Evolutionary conservation across 1,139 yeast species (phyloP).

Genomic region (Candida freyschussii): DNA sequence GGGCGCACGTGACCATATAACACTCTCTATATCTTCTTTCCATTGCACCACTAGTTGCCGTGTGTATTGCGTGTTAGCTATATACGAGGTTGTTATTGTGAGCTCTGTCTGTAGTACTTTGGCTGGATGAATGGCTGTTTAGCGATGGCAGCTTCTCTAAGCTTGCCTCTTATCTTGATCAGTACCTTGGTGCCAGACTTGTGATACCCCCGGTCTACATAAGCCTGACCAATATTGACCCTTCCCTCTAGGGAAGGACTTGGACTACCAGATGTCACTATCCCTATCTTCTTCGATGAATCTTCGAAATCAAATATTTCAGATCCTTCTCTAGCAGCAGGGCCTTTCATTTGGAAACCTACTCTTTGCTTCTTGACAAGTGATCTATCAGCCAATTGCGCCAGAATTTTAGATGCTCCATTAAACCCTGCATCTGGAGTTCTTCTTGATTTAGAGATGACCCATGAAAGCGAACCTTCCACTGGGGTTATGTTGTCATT

Average conservation of each 20-base stretch:
- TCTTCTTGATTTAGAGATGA: constrained; percentile 79
- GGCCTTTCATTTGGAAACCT: constrained; percentile 74
- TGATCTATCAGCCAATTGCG: constrained; percentile 64
- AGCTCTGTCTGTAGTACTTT: constrained; percentile 58
- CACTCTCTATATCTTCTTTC: too few relatives aligned
- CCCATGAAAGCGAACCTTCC: constrained; percentile 86
- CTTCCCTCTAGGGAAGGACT: constrained; percentile 78
- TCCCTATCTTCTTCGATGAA: constrained; percentile 56
- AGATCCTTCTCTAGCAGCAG: constrained; percentile 88
- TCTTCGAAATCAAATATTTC: constrained; percentile 51
- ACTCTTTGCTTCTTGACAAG: constrained; percentile 62
- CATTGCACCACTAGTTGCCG: too few relatives aligned
- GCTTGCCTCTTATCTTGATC: constrained; percentile 80
- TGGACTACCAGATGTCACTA: constrained; percentile 83
- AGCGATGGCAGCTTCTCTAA: constrained; percentile 65
- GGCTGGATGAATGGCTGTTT: constrained; percentile 83
- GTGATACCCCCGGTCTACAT: constrained; percentile 64
- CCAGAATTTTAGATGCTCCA: constrained; percentile 66
- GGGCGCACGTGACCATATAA: too few relatives aligned
- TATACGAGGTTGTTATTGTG: too few relatives aligned
- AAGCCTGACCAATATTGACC: constrained; percentile 84
- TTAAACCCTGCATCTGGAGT: constrained; percentile 47
- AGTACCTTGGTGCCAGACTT: constrained; percentile 74
- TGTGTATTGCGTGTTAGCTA: too few relatives aligned
- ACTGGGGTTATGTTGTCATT: constrained; percentile 79